These are phyloP conservation scores for Parastagonospora avenae DNA, from an alignment of 2,329 filamentous ascomycete species.

Conservation along the genomic window DNA sequence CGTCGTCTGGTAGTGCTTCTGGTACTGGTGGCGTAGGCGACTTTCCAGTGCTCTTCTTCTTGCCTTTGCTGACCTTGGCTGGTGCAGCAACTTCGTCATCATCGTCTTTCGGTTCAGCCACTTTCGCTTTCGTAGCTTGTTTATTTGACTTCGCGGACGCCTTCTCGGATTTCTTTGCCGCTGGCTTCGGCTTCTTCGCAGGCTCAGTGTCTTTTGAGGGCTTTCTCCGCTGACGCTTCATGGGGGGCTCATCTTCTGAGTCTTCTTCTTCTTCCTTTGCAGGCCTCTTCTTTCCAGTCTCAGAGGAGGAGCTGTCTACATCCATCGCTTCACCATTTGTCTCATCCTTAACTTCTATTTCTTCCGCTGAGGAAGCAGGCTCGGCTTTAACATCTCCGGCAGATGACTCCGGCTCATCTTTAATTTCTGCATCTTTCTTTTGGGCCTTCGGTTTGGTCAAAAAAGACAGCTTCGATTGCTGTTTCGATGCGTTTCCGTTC, in stretches of 20 bases:
- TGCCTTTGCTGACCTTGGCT: constrained; percentile 20
- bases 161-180: constrained; percentile 28
- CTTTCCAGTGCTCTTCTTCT: constrained; percentile 24
- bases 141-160: constrained; percentile 22
- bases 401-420: constrained; percentile 26
- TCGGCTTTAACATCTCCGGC: constrained; percentile 21
- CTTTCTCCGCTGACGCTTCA: constrained; percentile 43
- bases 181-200: constrained; percentile 21
- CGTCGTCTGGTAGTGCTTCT: constrained; percentile 25
- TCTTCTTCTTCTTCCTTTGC: constrained; percentile 38
- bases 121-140: constrained; percentile 18
- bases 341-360: constrained; percentile 26
- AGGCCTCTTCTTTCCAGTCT: constrained; percentile 37
- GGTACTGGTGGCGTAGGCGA: constrained; percentile 26
- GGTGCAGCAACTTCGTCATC: constrained; percentile 21
- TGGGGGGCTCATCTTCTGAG: constrained; percentile 44
- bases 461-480: constrained; percentile 82
- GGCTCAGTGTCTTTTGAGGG: constrained; percentile 26
- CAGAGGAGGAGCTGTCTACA: constrained; percentile 27
- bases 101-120: constrained; percentile 24
- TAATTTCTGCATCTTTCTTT: constrained; percentile 30
- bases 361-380: constrained; percentile 7
- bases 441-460: constrained; percentile 59
- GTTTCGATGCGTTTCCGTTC: constrained; percentile 65
- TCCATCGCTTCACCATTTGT: constrained; percentile 31